phyloP scores from a whole-genome alignment of 345 rosid species.

The Triadica sebifera region DNA sequence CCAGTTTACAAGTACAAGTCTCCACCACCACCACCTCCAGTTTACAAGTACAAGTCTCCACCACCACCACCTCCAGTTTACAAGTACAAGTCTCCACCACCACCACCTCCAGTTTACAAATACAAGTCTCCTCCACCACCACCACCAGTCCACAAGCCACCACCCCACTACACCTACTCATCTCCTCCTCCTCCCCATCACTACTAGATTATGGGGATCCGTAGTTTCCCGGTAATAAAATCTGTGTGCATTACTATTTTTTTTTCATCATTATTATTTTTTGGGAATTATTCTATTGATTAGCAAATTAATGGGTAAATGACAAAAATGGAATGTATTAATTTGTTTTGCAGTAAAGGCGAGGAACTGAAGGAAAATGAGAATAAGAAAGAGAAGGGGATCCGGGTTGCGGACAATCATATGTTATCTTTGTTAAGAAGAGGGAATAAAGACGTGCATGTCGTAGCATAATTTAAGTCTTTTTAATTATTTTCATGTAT shows the following conservation, averaged over 20 bases:
- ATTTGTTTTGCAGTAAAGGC: slow-evolving; percentile 11
- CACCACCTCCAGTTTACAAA: too few relatives aligned
- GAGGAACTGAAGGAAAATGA: background rate
- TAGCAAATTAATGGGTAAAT: background rate
- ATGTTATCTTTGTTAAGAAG: background rate
- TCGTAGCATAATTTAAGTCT: background rate
- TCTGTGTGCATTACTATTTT: background rate
- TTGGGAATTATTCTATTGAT: background rate
- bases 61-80: too few relatives aligned
- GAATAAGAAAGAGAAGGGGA: background rate
- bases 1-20: background rate
- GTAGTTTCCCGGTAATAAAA: slow-evolving; percentile 28
- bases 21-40: slow-evolving; percentile 6
- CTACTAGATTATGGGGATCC: slow-evolving; percentile 22
- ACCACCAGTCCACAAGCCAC: background rate
- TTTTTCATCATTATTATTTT: background rate
- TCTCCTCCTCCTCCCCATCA: slow-evolving; percentile 20
- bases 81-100: too few relatives aligned
- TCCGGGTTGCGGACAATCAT: background rate
- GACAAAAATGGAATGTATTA: background rate
- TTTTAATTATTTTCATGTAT: background rate
- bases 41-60: too few relatives aligned
- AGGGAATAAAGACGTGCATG: background rate
- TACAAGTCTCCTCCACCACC: too few relatives aligned
- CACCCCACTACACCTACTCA: slow-evolving; percentile 3